These are phyloP conservation scores for Brachypodium distachyon DNA, from an alignment of 202 grass and related monocot genomes.

Conservation along the genomic window DNA sequence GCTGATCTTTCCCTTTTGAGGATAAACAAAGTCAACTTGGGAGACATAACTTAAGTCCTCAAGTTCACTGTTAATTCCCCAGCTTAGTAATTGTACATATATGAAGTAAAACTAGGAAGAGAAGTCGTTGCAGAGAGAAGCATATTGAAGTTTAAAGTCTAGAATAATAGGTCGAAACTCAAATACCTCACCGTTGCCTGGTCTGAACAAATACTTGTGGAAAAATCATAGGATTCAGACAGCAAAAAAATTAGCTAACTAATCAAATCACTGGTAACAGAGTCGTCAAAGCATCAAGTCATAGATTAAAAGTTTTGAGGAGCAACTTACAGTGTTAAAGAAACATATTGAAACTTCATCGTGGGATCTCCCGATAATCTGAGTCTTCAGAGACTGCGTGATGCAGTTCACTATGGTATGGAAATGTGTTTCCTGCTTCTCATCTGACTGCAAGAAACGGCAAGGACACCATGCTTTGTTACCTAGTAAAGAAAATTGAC, in stretches of 20 bases:
- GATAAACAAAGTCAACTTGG: neutral
- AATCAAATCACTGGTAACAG: neutral
- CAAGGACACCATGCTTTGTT: slow-evolving; percentile 8
- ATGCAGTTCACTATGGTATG: slow-evolving; percentile 65
- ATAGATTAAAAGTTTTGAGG: neutral
- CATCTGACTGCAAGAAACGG: slow-evolving; percentile 41
- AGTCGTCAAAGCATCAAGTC: neutral
- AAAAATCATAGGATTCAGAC: neutral
- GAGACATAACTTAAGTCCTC: neutral
- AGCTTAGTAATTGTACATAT: neutral
- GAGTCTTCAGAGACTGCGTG: slow-evolving; percentile 50
- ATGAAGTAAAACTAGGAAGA: slow-evolving; percentile 8
- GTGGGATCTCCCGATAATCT: slow-evolving; percentile 77
- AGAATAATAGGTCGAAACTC: neutral
- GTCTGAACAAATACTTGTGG: neutral
- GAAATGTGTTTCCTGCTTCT: slow-evolving; percentile 66
- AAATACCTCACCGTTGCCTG: neutral
- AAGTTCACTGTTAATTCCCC: neutral
- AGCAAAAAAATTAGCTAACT: neutral
- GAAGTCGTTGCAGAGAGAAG: neutral
- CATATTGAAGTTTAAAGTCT: neutral
- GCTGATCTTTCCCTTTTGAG: neutral
- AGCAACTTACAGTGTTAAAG: slow-evolving; percentile 77
- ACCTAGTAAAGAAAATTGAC: neutral
- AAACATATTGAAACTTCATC: slow-evolving; percentile 96